Conservation (phyloP, 2,329 filamentous ascomycete genomes). For the Pseudocercospora cruenta region DNA sequence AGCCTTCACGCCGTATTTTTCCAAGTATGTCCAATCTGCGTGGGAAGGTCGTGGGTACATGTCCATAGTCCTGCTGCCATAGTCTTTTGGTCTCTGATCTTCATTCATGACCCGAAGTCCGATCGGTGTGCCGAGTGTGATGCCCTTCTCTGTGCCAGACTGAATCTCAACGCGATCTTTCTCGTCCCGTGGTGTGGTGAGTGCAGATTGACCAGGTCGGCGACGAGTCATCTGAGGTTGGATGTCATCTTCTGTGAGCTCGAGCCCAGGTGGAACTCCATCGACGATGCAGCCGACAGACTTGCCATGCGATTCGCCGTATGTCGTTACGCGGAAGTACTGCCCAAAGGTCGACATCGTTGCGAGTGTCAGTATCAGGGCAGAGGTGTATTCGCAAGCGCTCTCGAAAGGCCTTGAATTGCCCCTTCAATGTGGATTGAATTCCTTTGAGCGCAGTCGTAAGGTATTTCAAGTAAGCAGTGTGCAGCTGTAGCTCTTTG, state of each 20-base stretch:
- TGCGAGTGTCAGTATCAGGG: background rate
- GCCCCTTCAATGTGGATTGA: background rate
- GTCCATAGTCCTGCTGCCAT: conserved; percentile 79
- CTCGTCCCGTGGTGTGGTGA: conserved; percentile 91
- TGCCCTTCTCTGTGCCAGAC: conserved; percentile 86
- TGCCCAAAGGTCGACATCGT: conserved; percentile 87
- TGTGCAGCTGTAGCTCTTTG: background rate
- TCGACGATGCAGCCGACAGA: conserved; percentile 95
- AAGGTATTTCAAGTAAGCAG: background rate
- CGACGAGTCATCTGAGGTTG: conserved; percentile 93
- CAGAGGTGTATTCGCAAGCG: background rate
- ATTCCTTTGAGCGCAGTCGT: too few relatives aligned
- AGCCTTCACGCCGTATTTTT: conserved; percentile 96
- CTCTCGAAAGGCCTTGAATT: background rate
- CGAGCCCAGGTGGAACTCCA: conserved; percentile 84
- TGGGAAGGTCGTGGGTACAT: conserved; percentile 87
- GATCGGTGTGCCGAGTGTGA: conserved; percentile 90
- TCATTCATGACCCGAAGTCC: conserved; percentile 86
- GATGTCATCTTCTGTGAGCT: conserved; percentile 74
- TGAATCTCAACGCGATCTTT: conserved; percentile 91
- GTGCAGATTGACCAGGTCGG: conserved; percentile 82
- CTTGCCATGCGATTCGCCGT: conserved; percentile 85
- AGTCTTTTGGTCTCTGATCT: conserved; percentile 91
- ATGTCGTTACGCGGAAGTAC: conserved; percentile 82
- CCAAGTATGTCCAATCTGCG: conserved; percentile 94